Evolutionary conservation across 192 early-diverging fungal species (phyloP), one percentile per base, ranked within the genome.

Genomic region (Diversispora epigaea): DNA sequence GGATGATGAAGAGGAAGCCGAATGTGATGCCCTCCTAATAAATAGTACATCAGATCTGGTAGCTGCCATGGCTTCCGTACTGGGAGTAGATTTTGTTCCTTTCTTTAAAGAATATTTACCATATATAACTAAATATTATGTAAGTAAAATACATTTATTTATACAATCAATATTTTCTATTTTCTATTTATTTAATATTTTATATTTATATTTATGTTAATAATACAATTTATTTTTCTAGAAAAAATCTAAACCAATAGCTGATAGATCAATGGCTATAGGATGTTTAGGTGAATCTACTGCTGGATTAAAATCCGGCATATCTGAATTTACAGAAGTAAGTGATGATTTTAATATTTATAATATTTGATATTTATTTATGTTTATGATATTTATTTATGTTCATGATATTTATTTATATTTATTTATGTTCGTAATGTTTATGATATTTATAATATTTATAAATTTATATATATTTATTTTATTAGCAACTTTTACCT

Each of bases 251-350:
- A 86, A 88, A 72, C 86, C 89, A 4, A 80, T 84, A 25, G 85
- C 88, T 62, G 95, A 97, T 78, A 91, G 95, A 47, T 93, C 91
- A 50, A 95, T 96, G 93, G 92, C 94, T 8, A 88, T 94, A 54
- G 95, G 95, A 10, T 93, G 91, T 65, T 79, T 97, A 62, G 92
- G 92, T 25, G 95, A 97, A 84, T 87, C 89, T 56, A 84, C 85
- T n/a, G 73, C 79, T 54, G 91, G 91, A 39, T 76, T 94, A 49
- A 86, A 89, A 65, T 71, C 71, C n/a, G 88, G 87, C 6, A 71
- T 86, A 12, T 87, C 89, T 7, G 83, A 86, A 40, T 81, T 85
- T 19, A 85, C 87, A 55, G 89, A 93, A 70, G 85, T 86, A 84
- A 76, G 78, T 71, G 4, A 69, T 12, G 2, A 22, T 44, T 6